phyloP scores from a whole-genome alignment of 2,329 filamentous ascomycete species.

The Grosmannia clavigera region DNA sequence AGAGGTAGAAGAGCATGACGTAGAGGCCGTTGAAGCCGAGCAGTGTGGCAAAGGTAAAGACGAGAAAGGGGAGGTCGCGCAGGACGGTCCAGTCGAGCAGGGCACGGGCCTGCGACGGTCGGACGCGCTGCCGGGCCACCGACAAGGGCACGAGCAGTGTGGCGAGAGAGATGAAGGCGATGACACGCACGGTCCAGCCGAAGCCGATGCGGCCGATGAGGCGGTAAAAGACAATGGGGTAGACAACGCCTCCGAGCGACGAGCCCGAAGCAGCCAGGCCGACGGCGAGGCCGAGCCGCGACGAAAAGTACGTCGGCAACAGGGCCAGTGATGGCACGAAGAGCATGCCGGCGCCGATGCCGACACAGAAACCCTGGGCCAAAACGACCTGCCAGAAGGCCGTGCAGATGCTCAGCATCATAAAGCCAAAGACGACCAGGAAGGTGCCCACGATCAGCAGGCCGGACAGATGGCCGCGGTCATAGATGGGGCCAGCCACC shows the following conservation, averaged over 20 bases:
- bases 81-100: slow-evolving; percentile 4
- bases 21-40: slow-evolving; percentile 5
- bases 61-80: slow-evolving; percentile 3
- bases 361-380: slow-evolving; percentile 28
- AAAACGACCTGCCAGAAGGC: slow-evolving; percentile 31
- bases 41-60: neutral
- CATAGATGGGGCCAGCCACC: slow-evolving; percentile 31
- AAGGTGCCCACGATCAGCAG: slow-evolving; percentile 28
- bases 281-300: slow-evolving; percentile 26
- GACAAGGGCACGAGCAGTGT: neutral
- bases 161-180: slow-evolving; percentile 7
- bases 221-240: slow-evolving; percentile 15
- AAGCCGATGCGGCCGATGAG: slow-evolving; percentile 14
- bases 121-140: neutral
- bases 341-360: slow-evolving; percentile 27
- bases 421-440: slow-evolving; percentile 32
- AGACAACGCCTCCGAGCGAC: slow-evolving; percentile 20
- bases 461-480: slow-evolving; percentile 30
- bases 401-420: slow-evolving; percentile 25
- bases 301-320: slow-evolving; percentile 26
- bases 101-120: slow-evolving; percentile 1
- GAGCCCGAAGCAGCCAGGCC: slow-evolving; percentile 30
- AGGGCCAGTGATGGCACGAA: slow-evolving; percentile 27
- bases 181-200: slow-evolving; percentile 7
- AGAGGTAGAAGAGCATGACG: slow-evolving; percentile 37